phyloP scores from a whole-genome alignment of 345 rosid species.

The Toxicodendron radicans region DNA sequence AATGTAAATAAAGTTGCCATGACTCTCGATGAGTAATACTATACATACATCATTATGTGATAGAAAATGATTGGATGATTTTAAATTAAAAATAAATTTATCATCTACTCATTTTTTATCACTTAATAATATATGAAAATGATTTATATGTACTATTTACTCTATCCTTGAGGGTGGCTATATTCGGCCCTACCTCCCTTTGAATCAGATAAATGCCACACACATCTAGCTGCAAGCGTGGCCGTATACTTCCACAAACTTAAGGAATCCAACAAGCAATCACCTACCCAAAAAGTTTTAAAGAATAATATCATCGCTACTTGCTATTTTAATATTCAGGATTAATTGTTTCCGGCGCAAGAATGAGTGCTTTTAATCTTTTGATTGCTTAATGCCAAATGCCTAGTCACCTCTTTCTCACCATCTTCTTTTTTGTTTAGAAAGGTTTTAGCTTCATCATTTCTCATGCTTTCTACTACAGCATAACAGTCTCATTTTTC shows the following conservation, averaged over 20 bases:
- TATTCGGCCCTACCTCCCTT: background rate
- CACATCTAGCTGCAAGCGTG: background rate
- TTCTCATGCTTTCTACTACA: too few relatives aligned
- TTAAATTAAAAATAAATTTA: too few relatives aligned
- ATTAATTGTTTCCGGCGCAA: background rate
- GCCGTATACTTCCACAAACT: slow-evolving; percentile 19
- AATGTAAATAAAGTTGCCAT: too few relatives aligned
- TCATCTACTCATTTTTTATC: too few relatives aligned
- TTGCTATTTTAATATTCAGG: background rate
- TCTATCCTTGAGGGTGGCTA: too few relatives aligned
- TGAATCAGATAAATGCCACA: background rate
- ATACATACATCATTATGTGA: too few relatives aligned
- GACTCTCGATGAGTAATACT: too few relatives aligned
- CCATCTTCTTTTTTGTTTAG: background rate
- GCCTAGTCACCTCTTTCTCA: background rate
- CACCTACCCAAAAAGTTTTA: background rate
- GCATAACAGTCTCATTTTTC: too few relatives aligned
- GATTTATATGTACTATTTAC: too few relatives aligned
- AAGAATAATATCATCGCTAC: background rate
- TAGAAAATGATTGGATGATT: too few relatives aligned
- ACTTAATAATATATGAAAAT: too few relatives aligned
- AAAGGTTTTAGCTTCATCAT: background rate
- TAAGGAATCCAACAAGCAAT: background rate
- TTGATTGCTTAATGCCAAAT: background rate
- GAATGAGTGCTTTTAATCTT: background rate